A percentile compares a stretch with the other conserved stretches of the same genome.
phyloP scores from a whole-genome alignment of 2,329 filamentous ascomycete genomes.

The Arthrocladium fulminans region DNA sequence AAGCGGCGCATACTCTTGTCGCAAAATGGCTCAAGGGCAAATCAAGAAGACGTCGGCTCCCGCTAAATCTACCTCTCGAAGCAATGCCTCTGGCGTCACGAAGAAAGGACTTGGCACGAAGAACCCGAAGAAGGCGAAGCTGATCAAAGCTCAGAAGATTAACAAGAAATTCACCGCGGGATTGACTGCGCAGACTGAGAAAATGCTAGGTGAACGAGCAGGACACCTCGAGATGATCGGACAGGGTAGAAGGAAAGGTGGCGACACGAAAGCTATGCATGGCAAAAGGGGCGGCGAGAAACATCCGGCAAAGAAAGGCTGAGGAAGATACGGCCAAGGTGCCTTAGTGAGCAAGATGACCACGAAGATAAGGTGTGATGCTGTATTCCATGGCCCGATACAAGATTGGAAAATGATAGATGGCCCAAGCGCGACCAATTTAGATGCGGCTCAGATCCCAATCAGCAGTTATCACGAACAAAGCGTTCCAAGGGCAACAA shows the following conservation, averaged over 20 bases:
- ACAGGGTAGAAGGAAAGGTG: conserved; percentile 55
- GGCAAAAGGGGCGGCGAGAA: conserved; percentile 9
- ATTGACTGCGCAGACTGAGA: conserved; percentile 58
- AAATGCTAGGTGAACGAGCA: conserved; percentile 55
- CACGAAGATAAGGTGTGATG: too few species aligned
- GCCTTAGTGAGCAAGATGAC: too few species aligned
- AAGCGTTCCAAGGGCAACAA: too few species aligned
- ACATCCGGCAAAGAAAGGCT: conserved; percentile 15
- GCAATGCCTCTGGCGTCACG: conserved; percentile 32
- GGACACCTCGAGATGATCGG: conserved; percentile 61
- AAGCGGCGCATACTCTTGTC: background rate
- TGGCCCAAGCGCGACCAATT: too few species aligned
- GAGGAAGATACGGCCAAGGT: background rate
- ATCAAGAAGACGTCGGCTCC: conserved; percentile 17
- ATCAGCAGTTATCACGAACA: too few species aligned
- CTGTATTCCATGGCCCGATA: too few species aligned
- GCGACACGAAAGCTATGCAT: conserved; percentile 25
- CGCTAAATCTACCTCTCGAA: conserved; percentile 3
- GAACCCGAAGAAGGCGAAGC: conserved; percentile 55
- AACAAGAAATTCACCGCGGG: conserved; percentile 59
- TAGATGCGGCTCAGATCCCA: too few species aligned
- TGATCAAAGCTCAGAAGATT: conserved; percentile 54
- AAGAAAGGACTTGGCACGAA: conserved; percentile 54
- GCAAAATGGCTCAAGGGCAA: conserved; percentile 19
- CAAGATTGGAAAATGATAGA: too few species aligned